A percentile compares a stretch with the other conserved stretches of the same genome.
Evolutionary conservation across 306 rosid genomes (phyloP).

Genomic region (Quercus agrifolia): DNA sequence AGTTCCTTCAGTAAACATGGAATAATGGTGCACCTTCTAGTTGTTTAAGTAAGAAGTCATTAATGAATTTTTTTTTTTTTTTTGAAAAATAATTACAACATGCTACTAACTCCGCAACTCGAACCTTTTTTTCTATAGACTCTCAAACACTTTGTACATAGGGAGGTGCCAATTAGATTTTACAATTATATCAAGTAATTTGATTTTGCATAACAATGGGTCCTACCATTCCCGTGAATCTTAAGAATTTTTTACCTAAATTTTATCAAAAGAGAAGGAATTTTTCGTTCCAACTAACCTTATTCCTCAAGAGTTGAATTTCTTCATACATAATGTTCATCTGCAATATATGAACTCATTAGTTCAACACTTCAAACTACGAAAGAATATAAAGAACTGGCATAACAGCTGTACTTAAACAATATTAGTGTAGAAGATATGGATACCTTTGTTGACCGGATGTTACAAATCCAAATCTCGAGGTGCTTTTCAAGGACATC

Average conservation of each 20-base stretch:
- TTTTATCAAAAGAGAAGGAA: neutral
- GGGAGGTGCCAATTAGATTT: no score
- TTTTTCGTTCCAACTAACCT: slow-evolving; percentile 40
- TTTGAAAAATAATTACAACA: no score
- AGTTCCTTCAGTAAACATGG: no score
- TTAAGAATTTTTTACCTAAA: neutral
- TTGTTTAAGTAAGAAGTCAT: no score
- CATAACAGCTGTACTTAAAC: neutral
- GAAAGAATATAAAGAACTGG: neutral
- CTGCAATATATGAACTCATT: slow-evolving; percentile 24
- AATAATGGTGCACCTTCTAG: no score
- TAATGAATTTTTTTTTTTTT: no score
- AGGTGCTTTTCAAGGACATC: slow-evolving; percentile 77
- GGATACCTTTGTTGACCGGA: slow-evolving; percentile 77
- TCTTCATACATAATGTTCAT: slow-evolving; percentile 74
- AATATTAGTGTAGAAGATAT: neutral
- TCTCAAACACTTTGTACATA: no score
- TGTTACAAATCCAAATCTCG: slow-evolving; percentile 75
- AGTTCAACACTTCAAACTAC: neutral
- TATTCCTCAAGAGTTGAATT: slow-evolving; percentile 64
- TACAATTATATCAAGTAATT: neutral
- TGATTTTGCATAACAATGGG: no score
- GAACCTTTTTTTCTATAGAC: no score
- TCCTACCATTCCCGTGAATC: no score
- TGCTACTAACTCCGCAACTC: no score